These are phyloP conservation scores for Grigorovia transvaalensis DNA, from an alignment of 805 yeast genomes.

Conservation along the genomic window DNA sequence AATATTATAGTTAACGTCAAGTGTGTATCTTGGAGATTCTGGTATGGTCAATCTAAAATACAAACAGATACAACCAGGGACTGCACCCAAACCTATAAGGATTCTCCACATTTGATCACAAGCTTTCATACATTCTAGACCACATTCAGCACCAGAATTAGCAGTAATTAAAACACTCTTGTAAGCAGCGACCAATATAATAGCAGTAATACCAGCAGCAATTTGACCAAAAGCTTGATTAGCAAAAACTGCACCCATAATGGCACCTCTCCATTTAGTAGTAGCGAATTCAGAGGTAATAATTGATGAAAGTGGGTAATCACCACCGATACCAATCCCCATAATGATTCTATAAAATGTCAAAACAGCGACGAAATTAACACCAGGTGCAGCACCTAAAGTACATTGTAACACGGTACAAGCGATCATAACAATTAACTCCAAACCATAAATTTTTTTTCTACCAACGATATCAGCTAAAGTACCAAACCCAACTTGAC, in stretches of 20 bases:
- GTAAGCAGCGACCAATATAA: constrained; percentile 68
- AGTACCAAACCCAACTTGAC: constrained; percentile 78
- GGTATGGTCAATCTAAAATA: constrained; percentile 91
- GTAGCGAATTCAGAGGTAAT: constrained; percentile 88
- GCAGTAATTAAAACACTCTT: constrained; percentile 49
- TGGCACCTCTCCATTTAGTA: constrained; percentile 96
- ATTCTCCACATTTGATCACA: constrained; percentile 95
- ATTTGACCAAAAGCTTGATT: constrained; percentile 97
- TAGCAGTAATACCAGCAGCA: constrained; percentile 73
- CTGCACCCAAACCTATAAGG: constrained; percentile 78
- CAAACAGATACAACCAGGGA: constrained; percentile 75
- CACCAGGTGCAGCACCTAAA: constrained; percentile 60
- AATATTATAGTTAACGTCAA: constrained; percentile 41
- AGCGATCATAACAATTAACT: constrained; percentile 71
- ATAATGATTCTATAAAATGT: constrained; percentile 70
- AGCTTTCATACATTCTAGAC: constrained; percentile 56
- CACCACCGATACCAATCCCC: constrained; percentile 98
- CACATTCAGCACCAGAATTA: constrained; percentile 49
- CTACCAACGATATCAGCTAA: constrained; percentile 77
- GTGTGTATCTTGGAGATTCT: constrained; percentile 85
- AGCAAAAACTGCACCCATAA: constrained; percentile 92
- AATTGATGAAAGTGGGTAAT: constrained; percentile 87
- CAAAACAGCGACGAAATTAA: constrained; percentile 64
- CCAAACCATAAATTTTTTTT: constrained; percentile 78
- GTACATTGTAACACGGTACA: constrained; percentile 73